phyloP scores from a whole-genome alignment of 2,329 filamentous ascomycete species.

The Venturia asperata region DNA sequence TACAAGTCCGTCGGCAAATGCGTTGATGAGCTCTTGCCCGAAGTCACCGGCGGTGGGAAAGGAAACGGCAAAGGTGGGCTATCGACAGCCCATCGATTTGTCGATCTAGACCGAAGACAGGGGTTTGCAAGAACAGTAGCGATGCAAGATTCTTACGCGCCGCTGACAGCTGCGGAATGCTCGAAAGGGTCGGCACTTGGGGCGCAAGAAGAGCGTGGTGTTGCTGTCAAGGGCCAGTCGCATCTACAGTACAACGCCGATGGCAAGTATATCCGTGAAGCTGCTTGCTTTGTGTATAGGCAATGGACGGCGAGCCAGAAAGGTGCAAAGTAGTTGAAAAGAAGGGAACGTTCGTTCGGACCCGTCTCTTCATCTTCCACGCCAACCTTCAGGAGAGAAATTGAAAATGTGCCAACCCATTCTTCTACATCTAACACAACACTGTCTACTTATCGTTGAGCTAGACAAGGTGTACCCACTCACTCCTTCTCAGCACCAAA shows the following conservation, averaged over 20 bases:
- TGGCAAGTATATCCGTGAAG: slow-evolving; percentile 13
- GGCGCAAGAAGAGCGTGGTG: neutral
- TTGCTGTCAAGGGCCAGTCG: neutral
- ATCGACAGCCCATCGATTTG: neutral
- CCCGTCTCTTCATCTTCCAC: too few relatives aligned
- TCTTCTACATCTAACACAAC: too few relatives aligned
- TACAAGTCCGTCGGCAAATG: slow-evolving; percentile 11
- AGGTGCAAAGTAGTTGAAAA: too few relatives aligned
- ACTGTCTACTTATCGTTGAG: too few relatives aligned
- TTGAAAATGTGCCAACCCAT: too few relatives aligned
- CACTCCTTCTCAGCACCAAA: too few relatives aligned
- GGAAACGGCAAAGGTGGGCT: neutral
- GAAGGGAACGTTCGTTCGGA: neutral
- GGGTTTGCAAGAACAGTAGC: neutral
- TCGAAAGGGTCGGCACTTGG: neutral
- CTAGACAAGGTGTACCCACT: too few relatives aligned
- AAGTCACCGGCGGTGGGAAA: neutral
- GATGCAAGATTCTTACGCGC: neutral
- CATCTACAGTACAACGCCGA: slow-evolving; percentile 14
- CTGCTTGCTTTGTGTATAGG: slow-evolving; percentile 13
- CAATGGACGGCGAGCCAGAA: slow-evolving; percentile 9
- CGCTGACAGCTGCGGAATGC: neutral
- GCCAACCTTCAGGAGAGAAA: too few relatives aligned
- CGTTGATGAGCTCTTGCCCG: neutral
- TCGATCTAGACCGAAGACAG: slow-evolving; percentile 1